Base-by-base conservation (phyloP, 257 asterid genomes). In the Nicotiana tomentosiformis region DNA sequence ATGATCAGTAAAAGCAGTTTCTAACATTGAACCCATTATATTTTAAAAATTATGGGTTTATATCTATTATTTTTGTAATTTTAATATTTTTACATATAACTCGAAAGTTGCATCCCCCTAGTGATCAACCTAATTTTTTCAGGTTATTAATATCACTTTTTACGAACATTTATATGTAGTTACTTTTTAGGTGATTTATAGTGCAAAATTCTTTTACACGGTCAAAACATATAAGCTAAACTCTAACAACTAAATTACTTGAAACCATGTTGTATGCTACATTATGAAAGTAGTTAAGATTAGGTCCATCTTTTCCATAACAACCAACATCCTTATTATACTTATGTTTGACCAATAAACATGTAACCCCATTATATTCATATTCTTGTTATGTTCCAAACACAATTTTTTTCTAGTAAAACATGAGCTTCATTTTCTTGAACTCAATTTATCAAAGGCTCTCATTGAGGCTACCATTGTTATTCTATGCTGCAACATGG, bases 401-500 rank as follows among this genome's bases (percentile, higher is more conserved):
- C 8, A 49, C n/a, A 1, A 11, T 4, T 17, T 17, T 64, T 33
- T 16, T 29, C 5, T 20, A 29, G 37, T 10, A 3, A 30, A 83
- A 80, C 67, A 91, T 93, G 95, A 88, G 83, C 70, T 87, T 87
- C 83, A 82, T 39, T 60, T 86, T 93, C 84, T 85, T 86, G 70
- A 82, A 88, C 77, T 80, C 89, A n/a, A 20, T 92, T 55, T 62
- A 86, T 16, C 85, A 77, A 11, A 78, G 85, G 60, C 85, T 89
- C 23, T 89, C 85, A 1, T 89, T 89, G 0, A 76, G 97, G 86
- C 83, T 91, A 93, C 90, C 93, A 30, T 15, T 90, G 81, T 80
- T 93, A 20, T 26, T 90, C 78, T 91, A 93, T 86, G 97, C 97
- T 57, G 91, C 92, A 68, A 55, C 91, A 2, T 95, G 98, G 99